Conservation (phyloP, 2,329 filamentous ascomycete genomes). For the Xylariaceae sp. region DNA sequence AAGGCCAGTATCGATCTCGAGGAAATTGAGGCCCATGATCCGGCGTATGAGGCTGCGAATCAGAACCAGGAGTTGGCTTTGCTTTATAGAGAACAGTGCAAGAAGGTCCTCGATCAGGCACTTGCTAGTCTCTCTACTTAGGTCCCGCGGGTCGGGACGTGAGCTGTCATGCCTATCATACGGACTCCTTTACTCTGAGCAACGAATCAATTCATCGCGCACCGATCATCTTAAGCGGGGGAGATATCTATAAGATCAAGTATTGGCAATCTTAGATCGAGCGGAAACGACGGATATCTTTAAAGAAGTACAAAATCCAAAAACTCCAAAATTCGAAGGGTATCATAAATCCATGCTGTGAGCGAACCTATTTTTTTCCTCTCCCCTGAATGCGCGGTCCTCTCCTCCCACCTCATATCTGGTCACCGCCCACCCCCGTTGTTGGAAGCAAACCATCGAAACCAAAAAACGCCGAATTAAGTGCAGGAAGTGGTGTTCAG, state of each 20-base stretch:
- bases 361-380: slow-evolving; percentile 11
- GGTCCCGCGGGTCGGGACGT: neutral
- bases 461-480: slow-evolving; percentile 3
- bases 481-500: neutral
- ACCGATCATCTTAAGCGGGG: neutral
- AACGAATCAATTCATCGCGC: no score
- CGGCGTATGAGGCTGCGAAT: slow-evolving; percentile 36
- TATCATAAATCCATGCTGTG: slow-evolving; percentile 29
- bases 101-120: slow-evolving; percentile 42
- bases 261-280: neutral
- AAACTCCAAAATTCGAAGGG: slow-evolving; percentile 27
- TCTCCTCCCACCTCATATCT: slow-evolving; percentile 1
- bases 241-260: neutral
- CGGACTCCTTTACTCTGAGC: no score
- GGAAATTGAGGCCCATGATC: slow-evolving; percentile 41
- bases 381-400: neutral
- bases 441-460: neutral
- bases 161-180: neutral
- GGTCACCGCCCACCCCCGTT: neutral
- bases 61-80: slow-evolving; percentile 44
- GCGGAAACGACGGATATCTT: neutral
- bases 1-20: slow-evolving; percentile 41
- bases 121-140: slow-evolving; percentile 29
- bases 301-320: slow-evolving; percentile 5
- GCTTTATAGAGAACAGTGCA: slow-evolving; percentile 46